Conservation (phyloP, 352 stramenopile genomes). For the Pythium utonaiense region DNA sequence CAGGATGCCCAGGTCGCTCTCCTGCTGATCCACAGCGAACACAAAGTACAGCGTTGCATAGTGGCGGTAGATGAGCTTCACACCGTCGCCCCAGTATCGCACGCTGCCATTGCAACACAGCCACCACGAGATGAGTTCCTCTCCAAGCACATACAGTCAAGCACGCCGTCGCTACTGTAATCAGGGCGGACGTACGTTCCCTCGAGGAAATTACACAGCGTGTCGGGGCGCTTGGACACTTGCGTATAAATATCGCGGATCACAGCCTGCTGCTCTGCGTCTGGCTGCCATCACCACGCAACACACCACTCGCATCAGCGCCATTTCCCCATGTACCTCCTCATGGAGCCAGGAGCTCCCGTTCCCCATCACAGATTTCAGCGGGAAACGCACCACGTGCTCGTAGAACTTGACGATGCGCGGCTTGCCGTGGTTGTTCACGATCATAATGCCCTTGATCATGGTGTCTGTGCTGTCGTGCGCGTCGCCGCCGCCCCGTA, state of each 20-base stretch:
- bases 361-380: not conserved
- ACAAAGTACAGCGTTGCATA: conserved; percentile 99
- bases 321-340: conserved; percentile 1
- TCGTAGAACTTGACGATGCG: conserved; percentile 99
- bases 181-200: too few species aligned
- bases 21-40: conserved; percentile 97
- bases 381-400: conserved; percentile 86
- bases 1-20: conserved; percentile 99
- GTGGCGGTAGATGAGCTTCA: conserved; percentile 99
- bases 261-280: conserved; percentile 96
- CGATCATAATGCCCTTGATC: conserved; percentile 99
- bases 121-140: too few species aligned
- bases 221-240: conserved; percentile 97
- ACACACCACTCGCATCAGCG: not conserved
- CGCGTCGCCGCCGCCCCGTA: not conserved
- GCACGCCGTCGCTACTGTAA: too few species aligned
- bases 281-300: conserved; percentile 46
- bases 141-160: too few species aligned
- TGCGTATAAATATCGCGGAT: conserved; percentile 98
- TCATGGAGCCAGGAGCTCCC: not conserved
- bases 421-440: conserved; percentile 99
- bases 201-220: too few species aligned
- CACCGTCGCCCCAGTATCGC: conserved; percentile 94
- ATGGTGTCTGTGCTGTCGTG: conserved; percentile 43
- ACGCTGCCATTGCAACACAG: conserved; percentile 38